Evolutionary conservation across 345 rosid genomes (phyloP), one percentile per base, ranked within the genome.

Genomic region (Lepidium africanum): DNA sequence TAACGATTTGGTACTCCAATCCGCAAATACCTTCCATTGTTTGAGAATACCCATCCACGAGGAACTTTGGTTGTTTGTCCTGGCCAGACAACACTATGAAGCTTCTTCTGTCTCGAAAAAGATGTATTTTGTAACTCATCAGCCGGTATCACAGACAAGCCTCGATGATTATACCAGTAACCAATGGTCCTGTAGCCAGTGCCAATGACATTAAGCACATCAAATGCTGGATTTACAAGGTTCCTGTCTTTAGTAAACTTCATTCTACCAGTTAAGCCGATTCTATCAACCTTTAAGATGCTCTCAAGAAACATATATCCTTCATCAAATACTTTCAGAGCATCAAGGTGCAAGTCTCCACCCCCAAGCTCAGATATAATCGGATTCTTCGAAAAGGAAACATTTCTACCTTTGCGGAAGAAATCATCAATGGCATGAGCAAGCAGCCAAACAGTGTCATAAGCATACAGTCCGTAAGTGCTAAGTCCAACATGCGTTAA

Each of bases 21-120:
- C 69, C 60, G 85, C 83, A 93, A 78, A 46, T 83, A 82, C 37
- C 79, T 92, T 75, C 96, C 96, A 66, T 82, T 84, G 76, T 83
- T 84, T 0, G 96, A 91, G 66, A 86, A 86, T 60, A 86, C 91
- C 97, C 98, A 92, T 9, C 98, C 98, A 16, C 96, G 96, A 13
- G 98, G 98, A 55, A 72, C 80, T 37, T 81, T 59, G 10, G 63
- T 65, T 1, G 87, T 40, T 62, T 85, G 80, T 46, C 92, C 92
- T 0, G 98, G 98, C 97, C 96, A 90, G 15, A 90, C 61, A 39
- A 84, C 85, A 23, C 63, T 35, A 32, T 67, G 45, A 37, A 92
- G 78, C 66, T 56, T 74, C 27, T 25, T 27, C 66, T 79, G 88
- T 36, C 73, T 70, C 1, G 82, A 47, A 35, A 64, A 81, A 15